Base-by-base conservation (phyloP, 2,329 filamentous ascomycete species). In the Bipolaris gigantea region DNA sequence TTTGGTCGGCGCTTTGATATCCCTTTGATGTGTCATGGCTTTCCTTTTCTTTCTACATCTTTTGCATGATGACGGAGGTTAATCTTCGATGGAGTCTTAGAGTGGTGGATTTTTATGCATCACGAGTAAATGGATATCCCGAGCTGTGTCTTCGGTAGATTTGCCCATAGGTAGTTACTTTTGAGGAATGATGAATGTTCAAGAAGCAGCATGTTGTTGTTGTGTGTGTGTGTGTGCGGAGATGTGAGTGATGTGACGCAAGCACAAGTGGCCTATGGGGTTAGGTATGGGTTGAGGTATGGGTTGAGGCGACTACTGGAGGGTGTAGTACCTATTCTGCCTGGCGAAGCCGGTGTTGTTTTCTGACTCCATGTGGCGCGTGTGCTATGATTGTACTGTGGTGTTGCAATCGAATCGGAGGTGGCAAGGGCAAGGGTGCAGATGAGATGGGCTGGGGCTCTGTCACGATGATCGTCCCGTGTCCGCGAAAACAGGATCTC, bases 21-120 rank as follows among this genome's bases (percentile, higher is more conserved):
- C 70, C 69, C 69, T 65, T 67, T 70, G 64, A 74, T 69, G 72
- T 73, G 69, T 73, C 62, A 74, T 67, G 71, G 64, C 66, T 66
- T 65, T 65, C 64, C 63, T 60, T 67, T 57, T 55, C 60, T 46
- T 64, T 62, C 67, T 65, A 56, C 59, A 56, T 62, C 60, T 66
- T 64, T 72, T 70, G 66, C 69, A 69, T 70, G 68, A 66, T 47
- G 48, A 40, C 62, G 62, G 64, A 65, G 63, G 59, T 60, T 60
- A 59, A 62, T 62, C 62, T 64, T 56, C 59, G 65, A 60, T 60
- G 69, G 69, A 67, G 70, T 72, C 65, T 68, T 62, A 70, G 63
- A 70, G 69, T 69, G 64, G 60, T 63, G 66, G 63, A 54, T 52
- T 55, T 56, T 62, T 57, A 67, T 62, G 69, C 61, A 66, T 67